phyloP scores from a whole-genome alignment of 1,139 yeast genomes.

The Magnusiomyces tetraspermus region DNA sequence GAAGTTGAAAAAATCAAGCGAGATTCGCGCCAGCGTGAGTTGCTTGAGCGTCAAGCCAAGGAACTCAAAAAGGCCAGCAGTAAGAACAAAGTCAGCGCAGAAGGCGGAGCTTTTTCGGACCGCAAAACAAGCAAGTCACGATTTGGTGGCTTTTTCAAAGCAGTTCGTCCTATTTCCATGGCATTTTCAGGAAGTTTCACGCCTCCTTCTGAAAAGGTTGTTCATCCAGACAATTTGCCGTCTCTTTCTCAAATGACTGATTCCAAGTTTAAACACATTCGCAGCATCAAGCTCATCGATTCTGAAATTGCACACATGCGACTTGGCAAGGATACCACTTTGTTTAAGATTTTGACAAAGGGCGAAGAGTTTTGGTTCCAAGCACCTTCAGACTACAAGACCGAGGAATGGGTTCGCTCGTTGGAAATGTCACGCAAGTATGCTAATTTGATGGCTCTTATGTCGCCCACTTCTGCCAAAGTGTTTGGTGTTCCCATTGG shows the following conservation, averaged over 20 bases:
- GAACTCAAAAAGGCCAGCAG: slow-evolving; percentile 27
- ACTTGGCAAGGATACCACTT: slow-evolving; percentile 23
- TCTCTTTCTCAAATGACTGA: slow-evolving; percentile 38
- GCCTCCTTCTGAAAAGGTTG: slow-evolving; percentile 33
- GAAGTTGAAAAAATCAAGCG: slow-evolving; percentile 46
- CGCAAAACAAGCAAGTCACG: slow-evolving; percentile 25
- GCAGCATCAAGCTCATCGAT: slow-evolving; percentile 46
- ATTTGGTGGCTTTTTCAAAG: slow-evolving; percentile 33
- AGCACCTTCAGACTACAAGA: slow-evolving; percentile 52
- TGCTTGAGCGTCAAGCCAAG: slow-evolving; percentile 35
- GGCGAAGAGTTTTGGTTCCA: slow-evolving; percentile 51
- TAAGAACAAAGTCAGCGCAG: slow-evolving; percentile 1
- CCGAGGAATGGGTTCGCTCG: slow-evolving; percentile 63
- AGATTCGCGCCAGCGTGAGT: slow-evolving; percentile 41
- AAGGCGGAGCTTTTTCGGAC: slow-evolving; percentile 1
- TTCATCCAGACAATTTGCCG: slow-evolving; percentile 53
- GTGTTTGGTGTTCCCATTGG: slow-evolving; percentile 88
- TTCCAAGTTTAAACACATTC: slow-evolving; percentile 46
- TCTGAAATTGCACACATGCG: slow-evolving; percentile 25
- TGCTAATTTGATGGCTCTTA: slow-evolving; percentile 32
- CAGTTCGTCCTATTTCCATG: slow-evolving; percentile 37
- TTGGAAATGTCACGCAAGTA: slow-evolving; percentile 37
- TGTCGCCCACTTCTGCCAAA: slow-evolving; percentile 30
- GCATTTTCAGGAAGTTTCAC: slow-evolving; percentile 29
- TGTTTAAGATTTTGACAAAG: slow-evolving; percentile 57